Percentiles rank a stretch among this genome's conserved stretches.
These are phyloP conservation scores for Sporothrix brasiliensis DNA, from an alignment of 2,329 filamentous ascomycete genomes.

Conservation along the genomic window DNA sequence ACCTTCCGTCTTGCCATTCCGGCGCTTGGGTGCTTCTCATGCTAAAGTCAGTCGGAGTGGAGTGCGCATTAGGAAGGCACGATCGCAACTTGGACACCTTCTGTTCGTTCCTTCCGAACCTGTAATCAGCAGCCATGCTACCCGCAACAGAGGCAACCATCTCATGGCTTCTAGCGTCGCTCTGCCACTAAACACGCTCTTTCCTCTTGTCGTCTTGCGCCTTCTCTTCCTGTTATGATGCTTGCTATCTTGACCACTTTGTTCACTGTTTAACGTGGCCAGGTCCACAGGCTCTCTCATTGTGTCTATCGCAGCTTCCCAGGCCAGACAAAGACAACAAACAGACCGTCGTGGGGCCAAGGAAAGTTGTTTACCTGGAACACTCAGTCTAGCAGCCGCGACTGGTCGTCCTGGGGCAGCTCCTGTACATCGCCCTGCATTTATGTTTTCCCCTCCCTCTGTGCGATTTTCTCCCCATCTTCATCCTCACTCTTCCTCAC, in stretches of 20 bases:
- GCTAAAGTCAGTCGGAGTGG: neutral
- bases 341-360: neutral
- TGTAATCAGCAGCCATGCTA: neutral
- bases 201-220: neutral
- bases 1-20: neutral
- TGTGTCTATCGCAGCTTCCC: neutral
- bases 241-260: neutral
- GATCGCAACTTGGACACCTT: neutral
- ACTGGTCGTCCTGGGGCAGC: neutral
- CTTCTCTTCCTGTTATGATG: neutral
- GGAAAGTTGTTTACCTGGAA: conserved; percentile 22
- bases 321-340: neutral
- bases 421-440: neutral
- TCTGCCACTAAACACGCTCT: neutral
- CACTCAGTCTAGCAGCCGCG: neutral
- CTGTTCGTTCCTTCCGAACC: conserved; percentile 11
- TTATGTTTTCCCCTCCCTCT: neutral
- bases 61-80: conserved; percentile 2
- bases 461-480: neutral
- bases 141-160: neutral
- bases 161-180: neutral
- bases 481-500: neutral
- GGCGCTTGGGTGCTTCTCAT: too few species aligned
- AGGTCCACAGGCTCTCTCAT: neutral
- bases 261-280: neutral